Base-by-base conservation (phyloP, 345 rosid genomes). In the Salix dunnii region DNA sequence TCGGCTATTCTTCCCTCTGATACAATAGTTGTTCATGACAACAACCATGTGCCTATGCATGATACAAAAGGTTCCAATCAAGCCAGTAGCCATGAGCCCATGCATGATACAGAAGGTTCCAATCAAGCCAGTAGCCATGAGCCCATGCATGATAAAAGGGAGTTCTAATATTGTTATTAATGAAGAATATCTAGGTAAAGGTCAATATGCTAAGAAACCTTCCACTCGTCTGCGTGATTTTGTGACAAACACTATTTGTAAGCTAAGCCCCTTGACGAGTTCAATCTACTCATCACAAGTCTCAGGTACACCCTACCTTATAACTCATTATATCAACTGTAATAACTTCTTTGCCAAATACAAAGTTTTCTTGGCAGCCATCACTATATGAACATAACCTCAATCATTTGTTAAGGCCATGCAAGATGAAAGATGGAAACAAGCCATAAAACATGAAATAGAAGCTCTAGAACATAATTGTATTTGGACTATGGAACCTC, bases 251-350 rank as follows among this genome's bases (percentile, higher is more conserved):
- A 71, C 62, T 2, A 43, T 51, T 0, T n/a, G 17, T 5, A 13
- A 7, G 2, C 5, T 48, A 38, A 49, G 62, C 25, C 74, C 42
- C n/a, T 48, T 28, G 9, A 16, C 40, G 13, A 49, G 63, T 33
- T 71, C 74, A 48, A 8, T 55, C 18, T 2, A 2, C 7, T 46
- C 31, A 10, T 14, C 14, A 3, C 43, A 9, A 13, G 21, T 30
- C 68, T 36, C 65, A 36, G 35, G 76, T 73, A 36, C 67, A 31
- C 61, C 31, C 3, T 42, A 35, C 64, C 42, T 70, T 17, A 42
- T 62, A 48, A 23, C 74, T 16, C 13, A 71, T 14, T 71, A 25
- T 71, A 35, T 73, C 17, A 73, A 36, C n/a, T 73, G 68, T 36
- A 31, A 60, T 61, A 27, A 53, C 13, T 71, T 71, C 18, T 71